These are phyloP conservation scores for Platanthera zijinensis DNA, from an alignment of 106 monocot species.

Conservation along the genomic window DNA sequence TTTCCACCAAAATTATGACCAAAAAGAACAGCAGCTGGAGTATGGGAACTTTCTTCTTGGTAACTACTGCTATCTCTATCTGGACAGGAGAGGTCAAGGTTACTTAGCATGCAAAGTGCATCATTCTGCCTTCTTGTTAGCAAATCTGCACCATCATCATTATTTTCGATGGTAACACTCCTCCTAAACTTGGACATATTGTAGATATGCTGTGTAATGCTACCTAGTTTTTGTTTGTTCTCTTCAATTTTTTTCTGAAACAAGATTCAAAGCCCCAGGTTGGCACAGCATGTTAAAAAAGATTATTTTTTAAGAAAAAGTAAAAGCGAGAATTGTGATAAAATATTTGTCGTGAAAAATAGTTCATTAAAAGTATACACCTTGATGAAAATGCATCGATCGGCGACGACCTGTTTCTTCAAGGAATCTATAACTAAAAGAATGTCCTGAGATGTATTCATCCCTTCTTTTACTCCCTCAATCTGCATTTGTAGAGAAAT, in stretches of 20 bases:
- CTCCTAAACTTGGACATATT: slow-evolving; percentile 51
- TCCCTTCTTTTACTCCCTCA: slow-evolving; percentile 31
- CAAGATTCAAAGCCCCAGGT: background rate
- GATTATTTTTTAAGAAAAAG: background rate
- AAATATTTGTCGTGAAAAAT: background rate
- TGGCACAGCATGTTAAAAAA: background rate
- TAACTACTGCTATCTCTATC: slow-evolving; percentile 42
- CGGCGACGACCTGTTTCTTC: slow-evolving; percentile 48
- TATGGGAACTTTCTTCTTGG: slow-evolving; percentile 68
- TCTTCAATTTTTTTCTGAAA: slow-evolving; percentile 82
- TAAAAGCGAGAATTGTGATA: background rate
- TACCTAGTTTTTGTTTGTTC: slow-evolving; percentile 65
- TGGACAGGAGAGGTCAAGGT: slow-evolving; percentile 41
- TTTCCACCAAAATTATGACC: slow-evolving; percentile 71
- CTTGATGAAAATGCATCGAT: slow-evolving; percentile 54
- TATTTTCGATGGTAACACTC: slow-evolving; percentile 17
- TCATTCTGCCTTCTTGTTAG: slow-evolving; percentile 72
- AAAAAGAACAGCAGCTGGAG: slow-evolving; percentile 50
- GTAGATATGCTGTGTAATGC: slow-evolving; percentile 43
- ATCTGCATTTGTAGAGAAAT: slow-evolving; percentile 26
- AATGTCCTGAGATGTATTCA: slow-evolving; percentile 26
- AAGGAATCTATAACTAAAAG: slow-evolving; percentile 46
- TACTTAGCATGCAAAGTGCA: slow-evolving; percentile 46
- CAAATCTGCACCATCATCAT: slow-evolving; percentile 38
- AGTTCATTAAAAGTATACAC: slow-evolving; percentile 20